Conservation (phyloP, 1,139 yeast genomes). For the Scheffersomyces insectosa region DNA sequence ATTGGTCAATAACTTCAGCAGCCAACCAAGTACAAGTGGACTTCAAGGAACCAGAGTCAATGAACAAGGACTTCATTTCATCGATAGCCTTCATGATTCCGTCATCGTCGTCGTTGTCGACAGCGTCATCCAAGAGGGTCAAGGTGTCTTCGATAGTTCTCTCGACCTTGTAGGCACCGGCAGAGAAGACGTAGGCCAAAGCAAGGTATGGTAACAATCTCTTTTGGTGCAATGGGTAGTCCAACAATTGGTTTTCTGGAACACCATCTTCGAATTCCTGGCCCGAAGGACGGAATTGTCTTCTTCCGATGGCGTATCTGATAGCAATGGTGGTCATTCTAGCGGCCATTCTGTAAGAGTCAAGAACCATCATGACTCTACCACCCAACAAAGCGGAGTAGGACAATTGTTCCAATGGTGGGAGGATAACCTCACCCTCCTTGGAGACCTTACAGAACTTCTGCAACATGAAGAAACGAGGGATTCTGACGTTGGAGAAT, state of each 20-base stretch:
- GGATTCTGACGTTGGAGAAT: slow-evolving; percentile 45
- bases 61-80: slow-evolving; percentile 43
- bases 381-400: slow-evolving; percentile 50
- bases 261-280: slow-evolving; percentile 12
- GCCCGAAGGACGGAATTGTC: slow-evolving; percentile 39
- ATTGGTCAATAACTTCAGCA: slow-evolving; percentile 46
- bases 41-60: slow-evolving; percentile 51
- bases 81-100: slow-evolving; percentile 40
- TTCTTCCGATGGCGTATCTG: slow-evolving; percentile 48
- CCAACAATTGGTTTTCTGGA: slow-evolving; percentile 37
- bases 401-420: slow-evolving; percentile 49
- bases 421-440: slow-evolving; percentile 42
- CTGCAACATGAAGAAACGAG: slow-evolving; percentile 50
- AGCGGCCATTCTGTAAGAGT: slow-evolving; percentile 44
- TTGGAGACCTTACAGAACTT: slow-evolving; percentile 45
- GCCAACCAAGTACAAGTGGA: slow-evolving; percentile 52
- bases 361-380: slow-evolving; percentile 47
- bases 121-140: slow-evolving; percentile 36
- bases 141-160: slow-evolving; percentile 31
- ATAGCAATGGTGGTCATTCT: slow-evolving; percentile 45
- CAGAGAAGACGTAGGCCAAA: slow-evolving; percentile 40
- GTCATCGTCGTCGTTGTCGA: slow-evolving; percentile 33
- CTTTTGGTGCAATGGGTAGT: slow-evolving; percentile 50
- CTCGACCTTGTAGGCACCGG: slow-evolving; percentile 42
- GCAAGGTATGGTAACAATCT: slow-evolving; percentile 49